phyloP scores from a whole-genome alignment of 345 rosid genomes.

The Lepidium didymum region DNA sequence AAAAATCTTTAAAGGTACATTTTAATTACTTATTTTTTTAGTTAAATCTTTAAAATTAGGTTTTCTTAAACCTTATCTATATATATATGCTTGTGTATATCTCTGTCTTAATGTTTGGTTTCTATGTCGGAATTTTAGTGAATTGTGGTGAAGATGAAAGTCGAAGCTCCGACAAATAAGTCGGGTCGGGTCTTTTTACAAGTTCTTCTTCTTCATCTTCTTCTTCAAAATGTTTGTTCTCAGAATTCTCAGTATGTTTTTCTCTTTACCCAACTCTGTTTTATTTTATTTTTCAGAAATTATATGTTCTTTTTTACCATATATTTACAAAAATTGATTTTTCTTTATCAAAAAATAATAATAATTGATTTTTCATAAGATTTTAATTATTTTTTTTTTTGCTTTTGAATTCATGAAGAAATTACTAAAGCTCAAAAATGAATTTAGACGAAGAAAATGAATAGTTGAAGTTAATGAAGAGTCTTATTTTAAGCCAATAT shows the following conservation, averaged over 20 bases:
- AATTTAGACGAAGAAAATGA: not conserved
- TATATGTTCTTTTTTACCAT: no score
- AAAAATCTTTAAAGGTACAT: slow-evolving; percentile 13
- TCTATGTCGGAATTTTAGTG: slow-evolving; percentile 15
- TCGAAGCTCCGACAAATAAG: slow-evolving; percentile 15
- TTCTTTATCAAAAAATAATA: no score
- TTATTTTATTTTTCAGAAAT: no score
- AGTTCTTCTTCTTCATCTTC: slow-evolving; percentile 12
- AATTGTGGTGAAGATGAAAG: slow-evolving; percentile 14
- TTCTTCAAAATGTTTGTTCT: slow-evolving; percentile 23
- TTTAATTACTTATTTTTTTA: not conserved
- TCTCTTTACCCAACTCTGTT: slow-evolving; percentile 15
- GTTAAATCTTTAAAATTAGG: not conserved
- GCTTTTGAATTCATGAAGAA: not conserved
- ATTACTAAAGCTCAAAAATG: not conserved
- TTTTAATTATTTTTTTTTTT: not conserved
- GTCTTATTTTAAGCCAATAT: not conserved
- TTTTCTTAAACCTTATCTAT: slow-evolving; percentile 1
- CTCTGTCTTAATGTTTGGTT: not conserved
- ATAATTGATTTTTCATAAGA: slow-evolving; percentile 7
- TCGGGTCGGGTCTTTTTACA: not conserved
- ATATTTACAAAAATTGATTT: no score
- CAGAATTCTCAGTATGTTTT: slow-evolving; percentile 22
- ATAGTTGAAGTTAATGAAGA: not conserved
- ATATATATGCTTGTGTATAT: not conserved